Conservation (phyloP, 2,329 filamentous ascomycete species). For the Chaetomium strumarium region DNA sequence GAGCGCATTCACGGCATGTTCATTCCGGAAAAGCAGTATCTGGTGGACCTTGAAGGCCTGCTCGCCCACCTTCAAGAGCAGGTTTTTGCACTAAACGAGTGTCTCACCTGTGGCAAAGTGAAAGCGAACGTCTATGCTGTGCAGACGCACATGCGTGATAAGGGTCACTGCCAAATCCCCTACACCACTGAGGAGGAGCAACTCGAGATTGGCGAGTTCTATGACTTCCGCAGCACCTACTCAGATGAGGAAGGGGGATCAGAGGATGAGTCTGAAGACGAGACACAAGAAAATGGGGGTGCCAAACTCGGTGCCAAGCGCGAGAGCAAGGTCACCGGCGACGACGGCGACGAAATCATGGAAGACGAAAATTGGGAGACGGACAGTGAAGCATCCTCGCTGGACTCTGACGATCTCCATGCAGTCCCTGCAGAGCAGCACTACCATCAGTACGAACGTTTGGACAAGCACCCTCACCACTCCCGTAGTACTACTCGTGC, state of each 20-base stretch:
- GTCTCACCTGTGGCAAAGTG: constrained; percentile 79
- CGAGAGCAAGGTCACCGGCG: constrained; percentile 42
- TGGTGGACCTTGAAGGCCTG: constrained; percentile 77
- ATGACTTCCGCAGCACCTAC: constrained; percentile 95
- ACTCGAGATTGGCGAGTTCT: constrained; percentile 90
- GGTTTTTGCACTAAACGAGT: constrained; percentile 74
- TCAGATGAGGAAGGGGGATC: constrained; percentile 69
- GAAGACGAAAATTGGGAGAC: constrained; percentile 88
- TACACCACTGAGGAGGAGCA: constrained; percentile 86
- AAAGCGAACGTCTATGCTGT: constrained; percentile 73
- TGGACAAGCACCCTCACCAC: constrained; percentile 70
- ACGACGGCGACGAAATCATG: constrained; percentile 47
- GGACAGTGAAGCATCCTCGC: constrained; percentile 81
- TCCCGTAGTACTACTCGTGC: constrained; percentile 63
- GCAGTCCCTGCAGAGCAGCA: constrained; percentile 70
- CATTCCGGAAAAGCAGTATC: constrained; percentile 80
- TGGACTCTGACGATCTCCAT: constrained; percentile 78
- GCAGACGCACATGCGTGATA: constrained; percentile 96
- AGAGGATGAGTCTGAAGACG: constrained; percentile 45
- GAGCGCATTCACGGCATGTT: constrained; percentile 91
- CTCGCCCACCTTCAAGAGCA: constrained; percentile 73
- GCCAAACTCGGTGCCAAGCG: constrained; percentile 65
- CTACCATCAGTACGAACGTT: constrained; percentile 64
- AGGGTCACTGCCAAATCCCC: constrained; percentile 93
- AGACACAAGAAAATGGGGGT: constrained; percentile 50